phyloP scores from a whole-genome alignment of 2,329 filamentous ascomycete species.

The Sclerotinia glacialis region DNA sequence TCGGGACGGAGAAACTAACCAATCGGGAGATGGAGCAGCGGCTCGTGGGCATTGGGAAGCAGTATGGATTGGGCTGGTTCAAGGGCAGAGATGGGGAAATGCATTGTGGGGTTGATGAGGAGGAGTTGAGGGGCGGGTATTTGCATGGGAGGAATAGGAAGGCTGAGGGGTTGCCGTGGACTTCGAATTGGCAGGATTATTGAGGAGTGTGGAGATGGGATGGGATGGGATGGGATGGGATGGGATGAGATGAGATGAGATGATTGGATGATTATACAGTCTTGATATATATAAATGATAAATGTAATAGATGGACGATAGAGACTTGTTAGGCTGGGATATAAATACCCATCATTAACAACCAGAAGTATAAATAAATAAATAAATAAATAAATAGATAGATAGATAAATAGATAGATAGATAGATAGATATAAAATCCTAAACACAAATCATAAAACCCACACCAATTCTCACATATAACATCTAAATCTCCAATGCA shows the following conservation, averaged over 20 bases:
- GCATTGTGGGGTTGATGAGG: conserved; percentile 76
- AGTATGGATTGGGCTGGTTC: conserved; percentile 77
- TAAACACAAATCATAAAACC: too few relatives aligned
- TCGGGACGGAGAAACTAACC: conserved; percentile 58
- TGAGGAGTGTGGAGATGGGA: conserved; percentile 4
- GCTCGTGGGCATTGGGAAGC: conserved; percentile 60
- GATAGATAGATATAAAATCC: too few relatives aligned
- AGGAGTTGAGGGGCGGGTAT: conserved; percentile 65
- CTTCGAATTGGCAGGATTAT: conserved; percentile 35
- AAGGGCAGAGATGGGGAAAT: conserved; percentile 66
- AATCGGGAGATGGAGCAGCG: conserved; percentile 59
- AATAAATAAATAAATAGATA: too few relatives aligned
- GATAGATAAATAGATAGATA: too few relatives aligned
- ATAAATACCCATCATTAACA: too few relatives aligned
- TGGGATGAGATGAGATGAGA: not conserved
- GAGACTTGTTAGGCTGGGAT: too few relatives aligned
- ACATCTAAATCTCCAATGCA: too few relatives aligned
- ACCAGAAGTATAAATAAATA: too few relatives aligned
- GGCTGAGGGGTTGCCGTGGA: conserved; percentile 38
- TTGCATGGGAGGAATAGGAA: conserved; percentile 49
- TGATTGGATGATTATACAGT: not conserved
- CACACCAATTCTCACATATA: too few relatives aligned
- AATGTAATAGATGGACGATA: too few relatives aligned
- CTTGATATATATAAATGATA: too few relatives aligned
- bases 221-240: not conserved